A percentile compares a stretch with the other conserved stretches of the same genome.
Evolutionary conservation across 169 alveolate genomes (phyloP).

Genomic region (Cryptosporidium sp.): DNA sequence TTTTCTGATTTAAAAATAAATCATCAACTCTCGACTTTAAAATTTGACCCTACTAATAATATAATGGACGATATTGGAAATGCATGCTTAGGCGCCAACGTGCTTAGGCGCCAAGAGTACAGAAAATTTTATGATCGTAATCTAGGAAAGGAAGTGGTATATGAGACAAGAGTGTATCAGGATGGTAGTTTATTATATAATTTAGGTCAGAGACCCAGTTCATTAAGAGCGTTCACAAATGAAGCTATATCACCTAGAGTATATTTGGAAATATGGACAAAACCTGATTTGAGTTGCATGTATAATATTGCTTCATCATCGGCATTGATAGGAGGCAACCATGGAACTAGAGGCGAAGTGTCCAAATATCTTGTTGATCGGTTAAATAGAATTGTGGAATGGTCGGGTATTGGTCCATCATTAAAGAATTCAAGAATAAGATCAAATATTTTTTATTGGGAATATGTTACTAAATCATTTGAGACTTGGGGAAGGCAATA

Average conservation of each 20-base stretch:
- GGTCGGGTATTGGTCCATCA: slow-evolving; percentile 70
- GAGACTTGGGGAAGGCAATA: slow-evolving; percentile 71
- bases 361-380: slow-evolving; percentile 30
- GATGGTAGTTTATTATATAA: slow-evolving; percentile 20
- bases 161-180: slow-evolving; percentile 72
- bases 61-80: neutral
- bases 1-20: neutral
- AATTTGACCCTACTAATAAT: neutral
- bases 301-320: neutral
- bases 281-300: slow-evolving; percentile 46
- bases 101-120: slow-evolving; percentile 42
- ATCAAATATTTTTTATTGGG: slow-evolving; percentile 71
- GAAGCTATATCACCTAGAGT: neutral
- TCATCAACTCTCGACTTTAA: slow-evolving; percentile 35
- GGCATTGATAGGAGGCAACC: neutral
- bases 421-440: slow-evolving; percentile 44
- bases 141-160: slow-evolving; percentile 57
- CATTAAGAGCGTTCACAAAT: neutral
- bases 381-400: slow-evolving; percentile 29
- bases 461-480: slow-evolving; percentile 41
- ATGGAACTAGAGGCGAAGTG: neutral
- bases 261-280: slow-evolving; percentile 69
- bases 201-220: slow-evolving; percentile 49
- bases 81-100: neutral
- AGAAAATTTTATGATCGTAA: slow-evolving; percentile 67